These are phyloP conservation scores for Cystobasidium pallidum DNA, from an alignment of 1,284 basidiomycete species.

Conservation along the genomic window DNA sequence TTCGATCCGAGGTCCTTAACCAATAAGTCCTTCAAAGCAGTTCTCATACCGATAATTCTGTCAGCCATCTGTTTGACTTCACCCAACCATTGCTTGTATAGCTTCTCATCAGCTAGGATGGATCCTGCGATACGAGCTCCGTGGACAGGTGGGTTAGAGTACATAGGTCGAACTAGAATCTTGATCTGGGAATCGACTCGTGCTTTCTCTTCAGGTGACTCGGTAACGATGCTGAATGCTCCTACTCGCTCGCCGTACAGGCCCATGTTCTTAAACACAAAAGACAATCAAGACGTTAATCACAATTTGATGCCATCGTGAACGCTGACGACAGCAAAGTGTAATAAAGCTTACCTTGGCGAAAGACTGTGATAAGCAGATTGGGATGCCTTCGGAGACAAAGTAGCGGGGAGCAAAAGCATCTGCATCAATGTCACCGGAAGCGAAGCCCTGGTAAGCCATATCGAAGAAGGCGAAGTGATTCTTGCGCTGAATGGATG, in stretches of 20 bases:
- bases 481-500: slow-evolving; percentile 65
- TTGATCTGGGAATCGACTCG: slow-evolving; percentile 55
- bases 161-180: slow-evolving; percentile 89
- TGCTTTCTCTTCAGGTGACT: slow-evolving; percentile 53
- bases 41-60: slow-evolving; percentile 87
- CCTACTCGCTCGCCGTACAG: slow-evolving; percentile 90
- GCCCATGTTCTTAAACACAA: slow-evolving; percentile 73
- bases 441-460: slow-evolving; percentile 70
- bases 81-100: slow-evolving; percentile 58
- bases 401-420: slow-evolving; percentile 95
- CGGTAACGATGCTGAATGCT: slow-evolving; percentile 72
- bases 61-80: slow-evolving; percentile 92
- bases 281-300: not conserved
- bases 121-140: slow-evolving; percentile 59
- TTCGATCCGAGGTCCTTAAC: slow-evolving; percentile 76
- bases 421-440: slow-evolving; percentile 81
- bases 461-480: slow-evolving; percentile 94
- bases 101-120: slow-evolving; percentile 57
- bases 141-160: slow-evolving; percentile 96
- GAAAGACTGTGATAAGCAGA: slow-evolving; percentile 71
- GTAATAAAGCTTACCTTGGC: slow-evolving; percentile 52
- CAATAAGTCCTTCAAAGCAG: slow-evolving; percentile 75
- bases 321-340: slow-evolving; percentile 50
- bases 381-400: slow-evolving; percentile 70
- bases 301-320: slow-evolving; percentile 48